Percentiles rank a stretch among this genome's conserved stretches.
Conservation (phyloP, 169 alveolate species). For the Plasmodium inui region DNA sequence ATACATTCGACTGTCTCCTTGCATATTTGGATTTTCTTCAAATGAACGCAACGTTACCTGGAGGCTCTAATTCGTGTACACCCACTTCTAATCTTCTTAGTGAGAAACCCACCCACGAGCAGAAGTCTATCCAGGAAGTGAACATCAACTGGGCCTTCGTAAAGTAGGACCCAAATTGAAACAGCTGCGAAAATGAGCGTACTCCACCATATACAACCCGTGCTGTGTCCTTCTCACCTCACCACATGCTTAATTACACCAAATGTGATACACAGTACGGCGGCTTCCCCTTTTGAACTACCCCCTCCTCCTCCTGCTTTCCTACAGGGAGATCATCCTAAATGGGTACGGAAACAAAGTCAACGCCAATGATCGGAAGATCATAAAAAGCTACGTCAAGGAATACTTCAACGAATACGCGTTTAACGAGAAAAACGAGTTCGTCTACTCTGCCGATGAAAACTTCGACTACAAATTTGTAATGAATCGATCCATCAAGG, state of each 20-base stretch:
- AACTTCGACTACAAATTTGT: slow-evolving; percentile 42
- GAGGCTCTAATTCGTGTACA: not conserved
- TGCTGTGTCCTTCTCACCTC: not conserved
- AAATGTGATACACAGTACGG: not conserved
- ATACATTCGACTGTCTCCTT: slow-evolving; percentile 42
- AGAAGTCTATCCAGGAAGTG: not conserved
- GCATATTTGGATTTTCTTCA: slow-evolving; percentile 32
- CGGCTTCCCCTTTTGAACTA: not conserved
- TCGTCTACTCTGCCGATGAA: slow-evolving; percentile 42
- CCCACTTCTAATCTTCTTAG: not conserved
- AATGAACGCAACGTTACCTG: not conserved
- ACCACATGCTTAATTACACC: not conserved
- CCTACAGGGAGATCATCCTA: slow-evolving; percentile 41
- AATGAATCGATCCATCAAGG: slow-evolving; percentile 46
- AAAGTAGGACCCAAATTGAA: slow-evolving; percentile 7
- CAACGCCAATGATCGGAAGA: slow-evolving; percentile 19
- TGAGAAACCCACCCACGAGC: not conserved
- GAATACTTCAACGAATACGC: slow-evolving; percentile 72
- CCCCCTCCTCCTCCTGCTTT: not conserved
- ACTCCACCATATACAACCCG: not conserved
- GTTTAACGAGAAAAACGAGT: slow-evolving; percentile 67
- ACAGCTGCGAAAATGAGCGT: not conserved
- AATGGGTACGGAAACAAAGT: slow-evolving; percentile 56
- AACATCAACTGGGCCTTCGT: slow-evolving; percentile 60
- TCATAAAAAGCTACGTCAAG: slow-evolving; percentile 57